These are phyloP conservation scores for Xylariaceae sp. DNA, from an alignment of 2,329 filamentous ascomycete genomes.

Conservation along the genomic window DNA sequence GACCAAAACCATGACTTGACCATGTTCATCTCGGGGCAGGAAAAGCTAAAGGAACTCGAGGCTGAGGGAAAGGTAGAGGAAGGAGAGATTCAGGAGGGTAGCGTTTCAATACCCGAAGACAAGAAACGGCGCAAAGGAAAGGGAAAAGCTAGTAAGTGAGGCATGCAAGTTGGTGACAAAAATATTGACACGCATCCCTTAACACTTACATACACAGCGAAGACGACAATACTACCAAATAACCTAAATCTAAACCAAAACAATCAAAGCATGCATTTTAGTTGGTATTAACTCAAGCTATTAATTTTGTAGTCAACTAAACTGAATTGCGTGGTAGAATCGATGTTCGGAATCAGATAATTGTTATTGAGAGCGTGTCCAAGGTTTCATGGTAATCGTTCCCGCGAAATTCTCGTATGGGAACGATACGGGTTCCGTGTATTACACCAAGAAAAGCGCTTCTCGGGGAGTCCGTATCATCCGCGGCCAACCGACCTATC, in stretches of 20 bases:
- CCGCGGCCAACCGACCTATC: neutral
- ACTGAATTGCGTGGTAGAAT: too few relatives aligned
- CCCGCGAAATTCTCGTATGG: too few relatives aligned
- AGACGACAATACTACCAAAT: too few relatives aligned
- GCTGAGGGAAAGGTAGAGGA: constrained; percentile 64
- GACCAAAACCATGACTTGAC: constrained; percentile 87
- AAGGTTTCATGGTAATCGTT: neutral
- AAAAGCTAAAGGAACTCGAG: constrained; percentile 77
- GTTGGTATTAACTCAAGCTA: too few relatives aligned
- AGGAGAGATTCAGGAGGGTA: constrained; percentile 79
- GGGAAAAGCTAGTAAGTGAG: constrained; percentile 50
- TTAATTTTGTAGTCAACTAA: too few relatives aligned
- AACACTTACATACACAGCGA: too few relatives aligned
- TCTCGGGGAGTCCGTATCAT: neutral
- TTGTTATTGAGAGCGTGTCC: too few relatives aligned
- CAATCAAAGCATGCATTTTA: too few relatives aligned
- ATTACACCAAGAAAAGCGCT: neutral
- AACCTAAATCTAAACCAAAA: too few relatives aligned
- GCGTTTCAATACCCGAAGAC: constrained; percentile 68
- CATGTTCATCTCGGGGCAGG: constrained; percentile 85
- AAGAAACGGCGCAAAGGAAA: constrained; percentile 55
- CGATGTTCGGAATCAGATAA: too few relatives aligned
- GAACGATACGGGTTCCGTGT: too few relatives aligned
- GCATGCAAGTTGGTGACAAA: neutral
- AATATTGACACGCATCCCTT: too few relatives aligned